Evolutionary conservation across 768 basidiomycete genomes (phyloP).

Genomic region (Panaeolus cyanescens): DNA sequence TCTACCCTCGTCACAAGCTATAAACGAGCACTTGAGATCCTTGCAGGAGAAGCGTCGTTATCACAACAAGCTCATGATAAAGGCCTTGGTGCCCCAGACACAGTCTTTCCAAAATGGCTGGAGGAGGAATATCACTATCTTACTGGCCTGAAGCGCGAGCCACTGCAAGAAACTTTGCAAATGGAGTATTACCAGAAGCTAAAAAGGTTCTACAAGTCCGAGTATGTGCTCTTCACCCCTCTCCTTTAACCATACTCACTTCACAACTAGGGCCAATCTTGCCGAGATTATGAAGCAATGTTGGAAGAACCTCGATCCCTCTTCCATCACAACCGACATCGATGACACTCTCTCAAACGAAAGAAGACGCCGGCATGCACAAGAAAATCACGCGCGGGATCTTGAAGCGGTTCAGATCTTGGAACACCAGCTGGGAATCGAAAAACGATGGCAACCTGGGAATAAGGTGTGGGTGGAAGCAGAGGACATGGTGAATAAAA

Average conservation of each 20-base stretch:
- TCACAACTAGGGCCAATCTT: too few species aligned
- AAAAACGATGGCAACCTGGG: constrained; percentile 24
- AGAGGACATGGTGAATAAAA: constrained; percentile 11
- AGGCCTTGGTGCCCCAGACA: background rate
- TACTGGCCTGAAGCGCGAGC: constrained; percentile 11
- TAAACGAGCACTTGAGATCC: constrained; percentile 16
- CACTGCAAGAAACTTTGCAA: constrained; percentile 13
- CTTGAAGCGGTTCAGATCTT: constrained; percentile 23
- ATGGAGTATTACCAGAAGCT: constrained; percentile 21
- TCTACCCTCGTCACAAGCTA: constrained; percentile 18
- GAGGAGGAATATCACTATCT: constrained; percentile 16
- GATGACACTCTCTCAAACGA: too few species aligned
- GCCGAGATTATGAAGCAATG: too few species aligned
- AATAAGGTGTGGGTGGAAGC: constrained; percentile 24
- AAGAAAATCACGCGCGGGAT: constrained; percentile 23
- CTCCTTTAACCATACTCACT: too few species aligned
- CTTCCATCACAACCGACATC: too few species aligned
- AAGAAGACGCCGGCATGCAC: constrained; percentile 15
- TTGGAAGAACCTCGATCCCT: too few species aligned
- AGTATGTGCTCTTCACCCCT: constrained; percentile 12
- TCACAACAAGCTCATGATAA: background rate
- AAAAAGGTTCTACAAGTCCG: background rate
- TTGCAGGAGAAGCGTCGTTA: constrained; percentile 2
- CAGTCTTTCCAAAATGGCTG: constrained; percentile 15
- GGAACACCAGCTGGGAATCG: constrained; percentile 27